phyloP scores from a whole-genome alignment of 345 rosid genomes.

The Citrus inodora region DNA sequence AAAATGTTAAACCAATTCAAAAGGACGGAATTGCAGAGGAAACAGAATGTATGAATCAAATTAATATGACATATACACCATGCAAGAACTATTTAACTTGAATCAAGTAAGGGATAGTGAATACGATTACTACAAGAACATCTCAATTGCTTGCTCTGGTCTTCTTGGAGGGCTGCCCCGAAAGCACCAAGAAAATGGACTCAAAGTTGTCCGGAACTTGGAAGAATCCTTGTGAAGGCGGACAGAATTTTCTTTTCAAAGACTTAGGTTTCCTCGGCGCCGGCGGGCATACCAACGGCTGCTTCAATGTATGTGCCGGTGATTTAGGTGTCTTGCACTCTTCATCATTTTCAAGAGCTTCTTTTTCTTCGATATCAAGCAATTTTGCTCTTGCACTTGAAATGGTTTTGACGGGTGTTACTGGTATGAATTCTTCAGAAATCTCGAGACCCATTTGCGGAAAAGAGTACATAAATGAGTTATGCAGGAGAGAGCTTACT shows the following conservation, averaged over 20 bases:
- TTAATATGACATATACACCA: neutral
- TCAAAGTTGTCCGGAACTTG: neutral
- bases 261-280: conserved; percentile 7
- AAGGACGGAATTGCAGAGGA: neutral
- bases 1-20: neutral
- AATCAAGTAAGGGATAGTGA: neutral
- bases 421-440: conserved; percentile 3
- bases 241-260: neutral
- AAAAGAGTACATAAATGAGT: neutral
- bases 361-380: neutral
- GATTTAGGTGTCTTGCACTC: conserved; percentile 3
- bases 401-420: neutral
- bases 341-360: neutral
- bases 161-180: conserved; percentile 1
- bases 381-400: neutral
- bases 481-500: too few species aligned
- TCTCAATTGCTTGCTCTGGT: neutral
- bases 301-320: neutral
- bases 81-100: neutral
- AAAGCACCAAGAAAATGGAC: neutral
- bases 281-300: neutral
- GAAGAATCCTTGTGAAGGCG: neutral
- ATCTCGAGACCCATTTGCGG: conserved; percentile 7
- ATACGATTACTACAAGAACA: neutral
- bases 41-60: neutral